A percentile compares a stretch with the other conserved stretches of the same genome.
phyloP scores from a whole-genome alignment of 2,329 filamentous ascomycete species.

The Boeremia lycopersici region DNA sequence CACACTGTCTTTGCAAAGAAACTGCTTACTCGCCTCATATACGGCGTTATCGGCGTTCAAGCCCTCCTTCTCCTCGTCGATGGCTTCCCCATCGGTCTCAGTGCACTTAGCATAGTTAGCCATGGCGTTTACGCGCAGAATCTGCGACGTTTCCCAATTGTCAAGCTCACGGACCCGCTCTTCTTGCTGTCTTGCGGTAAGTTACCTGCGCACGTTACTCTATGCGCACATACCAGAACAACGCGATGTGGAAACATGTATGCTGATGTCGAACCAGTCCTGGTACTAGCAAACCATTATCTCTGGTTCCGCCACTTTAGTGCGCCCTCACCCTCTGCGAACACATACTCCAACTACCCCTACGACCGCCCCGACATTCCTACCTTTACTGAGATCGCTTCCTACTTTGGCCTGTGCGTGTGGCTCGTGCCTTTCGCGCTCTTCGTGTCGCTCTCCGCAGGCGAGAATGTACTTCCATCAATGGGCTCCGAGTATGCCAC shows the following conservation, averaged over 20 bases:
- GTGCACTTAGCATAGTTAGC: conserved; percentile 75
- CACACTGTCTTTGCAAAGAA: conserved; percentile 92
- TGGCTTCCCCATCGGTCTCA: conserved; percentile 79
- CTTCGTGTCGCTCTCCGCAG: conserved; percentile 91
- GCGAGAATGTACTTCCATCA: conserved; percentile 91
- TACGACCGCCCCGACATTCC: conserved; percentile 73
- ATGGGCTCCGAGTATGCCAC: conserved; percentile 81
- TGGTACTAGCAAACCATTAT: conserved; percentile 91
- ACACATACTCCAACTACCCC: conserved; percentile 59
- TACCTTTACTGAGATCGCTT: conserved; percentile 90
- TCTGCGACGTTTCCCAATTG: conserved; percentile 74
- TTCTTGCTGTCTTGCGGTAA: conserved; percentile 83
- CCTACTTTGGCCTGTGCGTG: conserved; percentile 94
- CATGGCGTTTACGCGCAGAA: conserved; percentile 90
- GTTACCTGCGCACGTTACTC: conserved; percentile 30
- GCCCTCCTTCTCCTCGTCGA: conserved; percentile 78
- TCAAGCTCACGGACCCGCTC: conserved; percentile 84
- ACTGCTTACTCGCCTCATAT: conserved; percentile 84
- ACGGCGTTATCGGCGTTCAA: conserved; percentile 77
- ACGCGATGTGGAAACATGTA: neutral
- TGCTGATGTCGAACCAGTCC: conserved; percentile 54
- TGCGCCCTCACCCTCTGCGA: conserved; percentile 56
- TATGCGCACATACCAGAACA: neutral
- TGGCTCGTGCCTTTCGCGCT: conserved; percentile 96
- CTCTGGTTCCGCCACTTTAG: conserved; percentile 96